These are phyloP conservation scores for Aulographum hederae DNA, from an alignment of 2,329 filamentous ascomycete genomes.

Conservation along the genomic window DNA sequence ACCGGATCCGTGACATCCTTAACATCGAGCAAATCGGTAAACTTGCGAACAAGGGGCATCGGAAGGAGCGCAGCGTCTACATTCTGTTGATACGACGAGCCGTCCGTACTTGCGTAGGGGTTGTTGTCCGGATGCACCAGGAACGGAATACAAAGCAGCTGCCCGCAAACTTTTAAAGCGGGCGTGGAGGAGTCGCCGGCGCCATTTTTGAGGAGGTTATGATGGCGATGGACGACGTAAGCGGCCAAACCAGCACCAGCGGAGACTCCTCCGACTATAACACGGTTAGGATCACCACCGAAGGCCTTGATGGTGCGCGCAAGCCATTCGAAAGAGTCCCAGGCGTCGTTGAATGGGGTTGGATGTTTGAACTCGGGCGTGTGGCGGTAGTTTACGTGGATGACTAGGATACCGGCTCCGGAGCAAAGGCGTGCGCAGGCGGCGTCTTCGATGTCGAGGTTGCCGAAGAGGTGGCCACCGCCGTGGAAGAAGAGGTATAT, in stretches of 20 bases:
- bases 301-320: not conserved
- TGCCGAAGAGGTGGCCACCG: not conserved
- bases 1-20: no score
- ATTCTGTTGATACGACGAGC: no score
- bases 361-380: slow-evolving; percentile 1
- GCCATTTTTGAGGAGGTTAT: no score
- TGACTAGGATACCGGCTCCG: not conserved
- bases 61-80: no score
- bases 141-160: no score
- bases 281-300: not conserved
- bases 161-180: no score
- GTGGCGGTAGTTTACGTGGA: slow-evolving; percentile 2
- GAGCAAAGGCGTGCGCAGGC: not conserved
- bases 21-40: no score
- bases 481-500: slow-evolving; percentile 1
- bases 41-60: no score
- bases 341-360: not conserved
- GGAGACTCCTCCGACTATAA: not conserved
- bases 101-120: no score
- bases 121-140: no score
- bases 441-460: not conserved
- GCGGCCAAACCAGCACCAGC: not conserved
- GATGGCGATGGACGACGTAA: no score
- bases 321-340: not conserved
- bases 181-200: no score